Evolutionary conservation across 1,284 basidiomycete species (phyloP), one percentile per base, ranked within the genome.

Genomic region (Hypsizygus ulmarius): DNA sequence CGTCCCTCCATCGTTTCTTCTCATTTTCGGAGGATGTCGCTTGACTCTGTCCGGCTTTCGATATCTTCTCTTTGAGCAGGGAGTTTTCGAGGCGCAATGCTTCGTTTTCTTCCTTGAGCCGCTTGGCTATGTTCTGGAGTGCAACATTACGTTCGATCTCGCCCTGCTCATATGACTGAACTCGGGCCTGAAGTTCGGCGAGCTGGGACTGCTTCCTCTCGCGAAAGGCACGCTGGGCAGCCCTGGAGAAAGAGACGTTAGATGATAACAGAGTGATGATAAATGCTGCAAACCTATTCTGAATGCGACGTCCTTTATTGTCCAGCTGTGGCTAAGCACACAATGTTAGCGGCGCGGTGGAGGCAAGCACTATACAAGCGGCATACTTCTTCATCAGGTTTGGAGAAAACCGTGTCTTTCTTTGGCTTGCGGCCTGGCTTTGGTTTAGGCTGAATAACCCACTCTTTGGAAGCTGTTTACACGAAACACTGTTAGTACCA

Each of bases 131-230:
- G 50, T 81, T 85, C 65, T 94, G 92, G 16, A 95, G 73, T 37
- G 89, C 87, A 41, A 94, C 82, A 61, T 90, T 93, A 43, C 90
- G 85, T 65, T 93, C 89, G 39, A 93, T 86, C 64, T 94, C 92
- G 33, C 92, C 90, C 57, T 91, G 88, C 65, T 95, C 92, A 60
- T 93, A 94, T 33, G 82, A 81, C 54, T 90, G 83, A 42, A 95
- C 74, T 38, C 91, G 86, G 51, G 90, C 88, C 68, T 95, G 91
- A 28, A 95, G 79, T 45, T 93, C 92, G n/a, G 85, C 81, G 35
- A 95, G 84, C 61, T 94, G 93, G 18, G 88, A 87, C 62, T 94
- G 91, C 64, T 91, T 92, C 50, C 93, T 82, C 60, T 94, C 93
- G 32, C 93, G 81, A 67, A 95, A 94, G 3, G 93, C 92, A 37